Conservation (phyloP, 371 early-diverging fungal genomes). For the Mucor indicus region DNA sequence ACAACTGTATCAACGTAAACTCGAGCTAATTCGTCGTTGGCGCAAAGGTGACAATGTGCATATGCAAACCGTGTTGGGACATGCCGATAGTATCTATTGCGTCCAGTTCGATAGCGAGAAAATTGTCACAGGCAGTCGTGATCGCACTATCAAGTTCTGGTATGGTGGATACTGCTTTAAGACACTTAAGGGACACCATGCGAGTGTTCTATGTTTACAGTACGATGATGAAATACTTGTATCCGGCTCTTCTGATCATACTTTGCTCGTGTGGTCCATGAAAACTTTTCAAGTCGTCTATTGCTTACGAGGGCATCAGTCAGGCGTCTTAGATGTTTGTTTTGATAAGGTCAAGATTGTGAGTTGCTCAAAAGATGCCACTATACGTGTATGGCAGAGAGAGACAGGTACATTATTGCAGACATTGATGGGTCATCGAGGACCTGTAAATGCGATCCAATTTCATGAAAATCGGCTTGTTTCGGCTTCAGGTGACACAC, state of each 20-base stretch:
- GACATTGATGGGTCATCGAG: constrained; percentile 74
- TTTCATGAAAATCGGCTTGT: constrained; percentile 62
- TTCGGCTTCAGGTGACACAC: constrained; percentile 83
- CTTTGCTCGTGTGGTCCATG: constrained; percentile 88
- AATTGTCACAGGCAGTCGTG: constrained; percentile 89
- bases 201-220: constrained; percentile 89
- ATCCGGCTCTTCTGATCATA: constrained; percentile 89
- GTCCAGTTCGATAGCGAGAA: constrained; percentile 77
- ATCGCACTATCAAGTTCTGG: constrained; percentile 82
- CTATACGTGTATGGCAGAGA: constrained; percentile 82
- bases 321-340: constrained; percentile 77
- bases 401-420: constrained; percentile 46
- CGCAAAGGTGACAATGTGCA: not conserved
- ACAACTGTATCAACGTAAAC: constrained; percentile 5
- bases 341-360: constrained; percentile 72
- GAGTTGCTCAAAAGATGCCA: constrained; percentile 89
- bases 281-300: constrained; percentile 13
- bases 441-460: constrained; percentile 88
- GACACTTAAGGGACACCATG: constrained; percentile 82
- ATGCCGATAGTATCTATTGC: constrained; percentile 90
- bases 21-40: constrained; percentile 16
- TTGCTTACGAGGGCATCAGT: constrained; percentile 64
- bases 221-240: constrained; percentile 79
- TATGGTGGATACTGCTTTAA: constrained; percentile 40
- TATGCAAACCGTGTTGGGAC: constrained; percentile 56